Base-by-base conservation (phyloP, 192 early-diverging fungal genomes). In the Rhizoclosmatium globosum region DNA sequence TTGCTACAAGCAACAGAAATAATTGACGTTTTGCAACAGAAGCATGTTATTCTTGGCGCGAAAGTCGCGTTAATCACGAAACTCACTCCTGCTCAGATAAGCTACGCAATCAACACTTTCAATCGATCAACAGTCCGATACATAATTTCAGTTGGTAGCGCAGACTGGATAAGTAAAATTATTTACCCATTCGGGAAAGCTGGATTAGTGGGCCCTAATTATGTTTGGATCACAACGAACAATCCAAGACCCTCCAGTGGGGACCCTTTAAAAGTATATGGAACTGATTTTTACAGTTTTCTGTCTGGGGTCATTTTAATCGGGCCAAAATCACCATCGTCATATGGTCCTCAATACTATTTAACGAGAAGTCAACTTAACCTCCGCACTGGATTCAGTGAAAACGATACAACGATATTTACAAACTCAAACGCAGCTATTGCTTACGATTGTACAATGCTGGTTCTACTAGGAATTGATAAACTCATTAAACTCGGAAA, bases 361-460 rank as follows among this genome's bases (percentile, higher is more conserved):
- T 7, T 17, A 13, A 53, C 50, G 17, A 7, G 6, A 17, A 53
- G 6, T 7, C 17, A 7, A 17, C 50, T 53, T 53, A 53, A 53
- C 50, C 50, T 13, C 6, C 6, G 6, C 9, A 17, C 50, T 13
- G 50, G 50, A 17, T 53, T 53, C 50, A 53, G 17, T 53, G 9
- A 7, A 17, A 13, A 13, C 9, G 50, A 53, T 53, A 13, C 50
- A 53, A 17, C 9, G 17, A 53, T 53, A 13, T 53, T 53, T 53
- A 13, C 50, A 7, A 53, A 53, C 45, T 68, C 45, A 23, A 68
- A 42, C 45, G 13, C 43, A 7, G 13, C 38, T 19, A 17, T 43
- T 11, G 67, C 67, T 1, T 68, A 68, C 45, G 44, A 68, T 47
- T 68, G 67, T 43, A 46, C 67, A 13, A 68, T 68, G 67, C 21